Evolutionary conservation across 495 filamentous ascomycete species (phyloP).

Genomic region (Penicillium mononematosum): DNA sequence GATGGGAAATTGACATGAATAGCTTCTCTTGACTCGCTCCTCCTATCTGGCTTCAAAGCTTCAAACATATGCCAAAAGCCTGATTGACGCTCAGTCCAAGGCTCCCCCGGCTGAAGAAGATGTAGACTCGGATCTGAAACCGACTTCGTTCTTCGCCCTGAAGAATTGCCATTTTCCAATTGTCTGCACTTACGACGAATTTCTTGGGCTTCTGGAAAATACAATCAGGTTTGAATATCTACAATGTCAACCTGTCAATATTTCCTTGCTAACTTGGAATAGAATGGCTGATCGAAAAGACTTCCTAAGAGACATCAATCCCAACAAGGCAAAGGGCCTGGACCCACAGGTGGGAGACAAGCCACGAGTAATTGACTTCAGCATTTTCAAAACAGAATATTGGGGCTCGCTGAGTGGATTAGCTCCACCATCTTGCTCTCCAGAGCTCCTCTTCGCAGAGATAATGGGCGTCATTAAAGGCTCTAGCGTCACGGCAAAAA

Average conservation of each 20-base stretch:
- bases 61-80: constrained; percentile 25
- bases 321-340: neutral
- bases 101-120: neutral
- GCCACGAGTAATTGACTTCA: constrained; percentile 32
- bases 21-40: constrained; percentile 46
- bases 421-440: constrained; percentile 19
- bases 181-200: constrained; percentile 41
- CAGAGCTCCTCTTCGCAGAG: constrained; percentile 42
- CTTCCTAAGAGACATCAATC: constrained; percentile 1
- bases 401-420: constrained; percentile 32
- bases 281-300: constrained; percentile 19
- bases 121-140: constrained; percentile 1
- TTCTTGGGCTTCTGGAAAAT: constrained; percentile 38
- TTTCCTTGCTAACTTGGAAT: neutral
- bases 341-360: neutral
- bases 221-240: constrained; percentile 11
- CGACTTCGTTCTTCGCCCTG: constrained; percentile 24
- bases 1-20: neutral
- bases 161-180: constrained; percentile 37
- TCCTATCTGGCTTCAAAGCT: constrained; percentile 35
- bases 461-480: constrained; percentile 50
- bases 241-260: neutral
- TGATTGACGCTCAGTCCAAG: constrained; percentile 27
- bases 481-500: constrained; percentile 17
- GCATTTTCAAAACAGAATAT: constrained; percentile 38